These are phyloP conservation scores for Creolimax fragrantissima DNA, from an alignment of 78 protist species.

Conservation along the genomic window DNA sequence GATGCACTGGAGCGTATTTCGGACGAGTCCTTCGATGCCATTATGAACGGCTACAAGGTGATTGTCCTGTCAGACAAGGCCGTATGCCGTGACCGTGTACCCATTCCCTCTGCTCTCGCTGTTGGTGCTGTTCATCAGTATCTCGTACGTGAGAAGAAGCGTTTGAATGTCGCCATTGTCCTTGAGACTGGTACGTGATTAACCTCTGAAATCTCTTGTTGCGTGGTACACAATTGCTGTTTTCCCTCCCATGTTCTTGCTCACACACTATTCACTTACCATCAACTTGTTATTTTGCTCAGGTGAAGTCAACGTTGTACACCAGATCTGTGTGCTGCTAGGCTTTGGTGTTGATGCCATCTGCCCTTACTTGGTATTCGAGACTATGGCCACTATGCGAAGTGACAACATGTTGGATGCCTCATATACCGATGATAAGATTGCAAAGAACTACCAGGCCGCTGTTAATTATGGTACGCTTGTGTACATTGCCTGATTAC, in stretches of 20 bases:
- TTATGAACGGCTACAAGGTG: slow-evolving; percentile 36
- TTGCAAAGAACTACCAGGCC: slow-evolving; percentile 36
- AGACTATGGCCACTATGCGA: slow-evolving; percentile 28
- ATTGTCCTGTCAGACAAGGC: slow-evolving; percentile 55
- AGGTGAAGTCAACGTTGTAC: slow-evolving; percentile 65
- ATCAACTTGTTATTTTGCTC: too few species aligned
- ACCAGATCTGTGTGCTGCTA: slow-evolving; percentile 61
- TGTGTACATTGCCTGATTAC: too few species aligned
- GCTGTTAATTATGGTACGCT: slow-evolving; percentile 57
- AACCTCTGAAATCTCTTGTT: background rate
- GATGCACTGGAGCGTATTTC: slow-evolving; percentile 34
- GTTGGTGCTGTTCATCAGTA: slow-evolving; percentile 72
- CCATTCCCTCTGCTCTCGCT: slow-evolving; percentile 54
- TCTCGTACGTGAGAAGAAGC: slow-evolving; percentile 43
- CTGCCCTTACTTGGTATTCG: slow-evolving; percentile 63
- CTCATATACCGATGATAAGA: background rate
- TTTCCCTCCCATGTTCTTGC: background rate
- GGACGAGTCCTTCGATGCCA: slow-evolving; percentile 26
- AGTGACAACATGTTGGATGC: background rate
- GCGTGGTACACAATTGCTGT: background rate
- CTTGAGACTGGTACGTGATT: slow-evolving; percentile 29
- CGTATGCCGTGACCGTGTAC: background rate
- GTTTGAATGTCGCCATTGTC: slow-evolving; percentile 39
- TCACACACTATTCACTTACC: background rate
- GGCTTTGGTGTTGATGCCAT: slow-evolving; percentile 82